A percentile compares a stretch with the other conserved stretches of the same genome.
Conservation (phyloP, 148 eudicot species). For the Bassia scoparia region DNA sequence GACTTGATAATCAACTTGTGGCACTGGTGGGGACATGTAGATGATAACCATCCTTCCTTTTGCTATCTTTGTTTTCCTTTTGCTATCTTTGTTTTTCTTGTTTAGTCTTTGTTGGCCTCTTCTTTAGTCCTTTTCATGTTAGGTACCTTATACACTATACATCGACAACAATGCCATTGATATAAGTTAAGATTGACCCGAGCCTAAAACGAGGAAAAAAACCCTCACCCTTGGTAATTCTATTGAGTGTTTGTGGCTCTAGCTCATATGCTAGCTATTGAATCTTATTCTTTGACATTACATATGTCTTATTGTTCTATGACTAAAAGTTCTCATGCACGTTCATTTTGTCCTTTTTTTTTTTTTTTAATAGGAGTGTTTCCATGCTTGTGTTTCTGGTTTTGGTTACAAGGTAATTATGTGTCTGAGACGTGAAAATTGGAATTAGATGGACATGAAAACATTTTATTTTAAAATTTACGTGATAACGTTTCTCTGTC, state of each 20-base stretch:
- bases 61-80: background rate
- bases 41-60: background rate
- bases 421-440: background rate
- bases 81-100: background rate
- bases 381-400: slow-evolving; percentile 89
- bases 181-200: background rate
- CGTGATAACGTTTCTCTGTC: background rate
- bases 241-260: background rate
- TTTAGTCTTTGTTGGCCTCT: background rate
- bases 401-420: slow-evolving; percentile 86
- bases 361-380: slow-evolving; percentile 61
- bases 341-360: slow-evolving; percentile 12
- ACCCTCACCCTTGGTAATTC: background rate
- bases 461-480: background rate
- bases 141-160: background rate
- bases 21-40: background rate
- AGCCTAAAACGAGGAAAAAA: background rate
- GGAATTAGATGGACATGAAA: background rate
- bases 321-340: slow-evolving; percentile 5
- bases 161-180: background rate
- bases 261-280: background rate
- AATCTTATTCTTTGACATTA: background rate
- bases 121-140: background rate
- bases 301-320: background rate
- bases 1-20: background rate